Base-by-base conservation (phyloP, 106 monocot species). In the Dactylorhiza incarnata region DNA sequence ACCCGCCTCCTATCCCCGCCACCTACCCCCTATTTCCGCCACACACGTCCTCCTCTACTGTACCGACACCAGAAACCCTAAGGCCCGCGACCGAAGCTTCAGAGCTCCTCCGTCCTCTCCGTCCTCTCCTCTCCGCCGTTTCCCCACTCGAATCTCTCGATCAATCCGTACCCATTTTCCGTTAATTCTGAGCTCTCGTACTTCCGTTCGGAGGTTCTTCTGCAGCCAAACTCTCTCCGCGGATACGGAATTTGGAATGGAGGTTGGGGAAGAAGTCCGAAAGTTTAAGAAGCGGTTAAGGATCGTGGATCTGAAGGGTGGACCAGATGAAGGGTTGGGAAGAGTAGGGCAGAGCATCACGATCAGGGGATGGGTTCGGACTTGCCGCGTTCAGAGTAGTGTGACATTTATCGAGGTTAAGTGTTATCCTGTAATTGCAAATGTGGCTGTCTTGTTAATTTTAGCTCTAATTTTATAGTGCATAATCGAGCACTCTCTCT, bases 331-430 rank as follows among this genome's bases (percentile, higher is more conserved):
- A 51, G 96, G 96, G 2, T 5, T 83, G 75, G 86, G 62, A 0
- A 74, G 85, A 78, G 9, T 91, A 13, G 96, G 93, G 70, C 73
- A 94, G 81, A 78, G 56, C 50, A 77, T 94, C 46, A 70, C 77
- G 7, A 73, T 97, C 54, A 85, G 96, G 49, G 96, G 96, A 0
- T 97, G 96, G 96, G 91, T 91, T 7, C 76, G 93, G 79, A 97
- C 97, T 67, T 94, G 97, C 75, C 78, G 97, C 1, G 84, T 79
- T 5, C 96, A 97, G 79, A 93, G 96, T 50, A 93, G 81, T 46
- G 93, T 97, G 43, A 91, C 91, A 6, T 97, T 97, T 76, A 89
- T 97, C 53, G 96, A 97, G 96, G 96, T 94, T 7, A 76, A 48
- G 49, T 45, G 22, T 49, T 14, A 69, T 46, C 17, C n/a, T 46